These are phyloP conservation scores for Gossypium ekmanianum DNA, from an alignment of 345 rosid genomes.

Conservation along the genomic window DNA sequence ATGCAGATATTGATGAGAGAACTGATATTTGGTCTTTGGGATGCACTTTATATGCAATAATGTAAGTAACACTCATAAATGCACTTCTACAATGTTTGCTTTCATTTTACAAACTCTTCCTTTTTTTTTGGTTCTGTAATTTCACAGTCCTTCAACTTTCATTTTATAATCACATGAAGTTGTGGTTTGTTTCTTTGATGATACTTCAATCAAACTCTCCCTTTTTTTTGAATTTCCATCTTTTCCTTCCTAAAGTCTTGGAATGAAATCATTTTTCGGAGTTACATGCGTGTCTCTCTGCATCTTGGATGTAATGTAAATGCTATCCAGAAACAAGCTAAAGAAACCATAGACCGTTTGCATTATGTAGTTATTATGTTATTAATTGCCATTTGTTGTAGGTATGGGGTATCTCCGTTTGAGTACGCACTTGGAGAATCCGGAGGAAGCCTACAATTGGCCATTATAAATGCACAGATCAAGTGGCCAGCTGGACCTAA, in stretches of 20 bases:
- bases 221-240: too few species aligned
- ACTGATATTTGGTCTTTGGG: slow-evolving; percentile 98
- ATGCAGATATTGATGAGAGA: slow-evolving; percentile 92
- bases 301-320: too few species aligned
- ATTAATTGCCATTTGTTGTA: slow-evolving; percentile 15
- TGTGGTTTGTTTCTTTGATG: too few species aligned
- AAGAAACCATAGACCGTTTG: too few species aligned
- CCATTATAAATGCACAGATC: slow-evolving; percentile 85
- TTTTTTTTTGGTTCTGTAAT: too few species aligned
- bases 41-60: slow-evolving; percentile 94
- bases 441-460: slow-evolving; percentile 93
- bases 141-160: too few species aligned
- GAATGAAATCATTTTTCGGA: too few species aligned
- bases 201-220: too few species aligned
- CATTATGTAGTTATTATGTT: background rate
- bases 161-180: too few species aligned
- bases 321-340: too few species aligned
- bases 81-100: background rate
- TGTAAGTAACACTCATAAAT: slow-evolving; percentile 41
- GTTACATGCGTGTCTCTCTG: too few species aligned
- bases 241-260: too few species aligned
- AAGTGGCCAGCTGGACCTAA: slow-evolving; percentile 97
- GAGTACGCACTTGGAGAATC: slow-evolving; percentile 98
- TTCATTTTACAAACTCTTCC: background rate
- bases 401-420: slow-evolving; percentile 94